Conservation (phyloP, 306 rosid genomes). For the Quercus cerris region DNA sequence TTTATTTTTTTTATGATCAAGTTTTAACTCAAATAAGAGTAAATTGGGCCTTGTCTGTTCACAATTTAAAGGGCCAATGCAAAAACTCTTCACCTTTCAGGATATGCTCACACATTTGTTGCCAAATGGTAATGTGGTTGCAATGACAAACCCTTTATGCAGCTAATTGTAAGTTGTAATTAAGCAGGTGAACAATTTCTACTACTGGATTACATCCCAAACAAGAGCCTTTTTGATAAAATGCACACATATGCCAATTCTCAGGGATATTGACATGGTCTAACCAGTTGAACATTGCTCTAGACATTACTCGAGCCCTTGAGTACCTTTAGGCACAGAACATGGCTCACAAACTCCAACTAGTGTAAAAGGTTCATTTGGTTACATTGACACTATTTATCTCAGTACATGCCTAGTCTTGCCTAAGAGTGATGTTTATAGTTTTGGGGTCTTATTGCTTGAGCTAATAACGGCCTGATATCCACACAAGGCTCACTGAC, state of each 20-base stretch:
- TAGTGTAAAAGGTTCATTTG: constrained; percentile 6
- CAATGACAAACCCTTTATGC: too few species aligned
- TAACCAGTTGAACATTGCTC: constrained; percentile 14
- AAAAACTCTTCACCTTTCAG: too few species aligned
- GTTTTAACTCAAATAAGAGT: too few species aligned
- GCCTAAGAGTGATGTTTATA: constrained; percentile 9
- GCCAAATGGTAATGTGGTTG: too few species aligned
- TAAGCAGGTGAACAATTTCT: constrained; percentile 20
- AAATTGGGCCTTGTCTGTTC: neutral
- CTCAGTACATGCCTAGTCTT: constrained; percentile 2
- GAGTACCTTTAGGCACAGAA: constrained; percentile 17
- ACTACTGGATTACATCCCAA: constrained; percentile 19
- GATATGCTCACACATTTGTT: too few species aligned
- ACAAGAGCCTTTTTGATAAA: constrained; percentile 15
- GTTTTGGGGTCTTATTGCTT: constrained; percentile 12
- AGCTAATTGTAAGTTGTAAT: too few species aligned
- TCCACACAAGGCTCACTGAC: constrained; percentile 16
- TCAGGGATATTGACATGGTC: constrained; percentile 12
- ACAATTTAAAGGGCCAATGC: too few species aligned
- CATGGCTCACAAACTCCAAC: neutral
- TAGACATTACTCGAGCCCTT: constrained; percentile 18
- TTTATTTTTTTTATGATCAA: too few species aligned
- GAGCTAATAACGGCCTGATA: constrained; percentile 5
- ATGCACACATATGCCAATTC: constrained; percentile 16
- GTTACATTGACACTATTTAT: constrained; percentile 7